A percentile compares a stretch with the other conserved stretches of the same genome.
phyloP scores from a whole-genome alignment of 768 basidiomycete genomes.

The Leucosporidium yakuticum region DNA sequence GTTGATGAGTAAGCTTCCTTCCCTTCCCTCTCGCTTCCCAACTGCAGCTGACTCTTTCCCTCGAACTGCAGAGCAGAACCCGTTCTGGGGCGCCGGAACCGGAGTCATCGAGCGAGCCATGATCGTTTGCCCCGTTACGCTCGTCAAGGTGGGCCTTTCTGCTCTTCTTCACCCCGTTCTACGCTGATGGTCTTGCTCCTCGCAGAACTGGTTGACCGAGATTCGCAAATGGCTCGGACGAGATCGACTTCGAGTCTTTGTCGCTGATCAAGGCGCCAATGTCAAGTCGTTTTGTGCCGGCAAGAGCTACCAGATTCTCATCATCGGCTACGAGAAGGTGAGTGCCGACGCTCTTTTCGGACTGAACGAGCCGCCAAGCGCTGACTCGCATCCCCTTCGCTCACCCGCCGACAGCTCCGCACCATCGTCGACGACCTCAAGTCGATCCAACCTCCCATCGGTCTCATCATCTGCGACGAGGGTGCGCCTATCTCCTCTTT shows the following conservation, averaged over 20 bases:
- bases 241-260: slow-evolving; percentile 53
- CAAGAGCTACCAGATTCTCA: slow-evolving; percentile 55
- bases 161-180: background rate
- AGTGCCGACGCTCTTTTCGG: slow-evolving; percentile 40
- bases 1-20: slow-evolving; percentile 62
- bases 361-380: no score
- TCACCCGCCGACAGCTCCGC: slow-evolving; percentile 26
- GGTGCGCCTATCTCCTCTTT: slow-evolving; percentile 47
- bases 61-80: slow-evolving; percentile 65
- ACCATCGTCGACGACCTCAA: slow-evolving; percentile 41
- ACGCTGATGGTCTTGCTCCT: slow-evolving; percentile 4
- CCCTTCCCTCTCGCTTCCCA: background rate
- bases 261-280: slow-evolving; percentile 54
- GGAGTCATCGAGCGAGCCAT: slow-evolving; percentile 66
- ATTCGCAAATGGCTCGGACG: slow-evolving; percentile 81
- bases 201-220: slow-evolving; percentile 89
- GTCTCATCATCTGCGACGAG: slow-evolving; percentile 91
- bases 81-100: slow-evolving; percentile 54
- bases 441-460: slow-evolving; percentile 66
- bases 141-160: slow-evolving; percentile 59
- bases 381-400: background rate
- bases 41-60: background rate
- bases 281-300: slow-evolving; percentile 69
- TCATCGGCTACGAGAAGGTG: slow-evolving; percentile 91
- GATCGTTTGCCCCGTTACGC: slow-evolving; percentile 88